Base-by-base conservation (phyloP, 2,329 filamentous ascomycete genomes). In the Microdochium nivale region DNA sequence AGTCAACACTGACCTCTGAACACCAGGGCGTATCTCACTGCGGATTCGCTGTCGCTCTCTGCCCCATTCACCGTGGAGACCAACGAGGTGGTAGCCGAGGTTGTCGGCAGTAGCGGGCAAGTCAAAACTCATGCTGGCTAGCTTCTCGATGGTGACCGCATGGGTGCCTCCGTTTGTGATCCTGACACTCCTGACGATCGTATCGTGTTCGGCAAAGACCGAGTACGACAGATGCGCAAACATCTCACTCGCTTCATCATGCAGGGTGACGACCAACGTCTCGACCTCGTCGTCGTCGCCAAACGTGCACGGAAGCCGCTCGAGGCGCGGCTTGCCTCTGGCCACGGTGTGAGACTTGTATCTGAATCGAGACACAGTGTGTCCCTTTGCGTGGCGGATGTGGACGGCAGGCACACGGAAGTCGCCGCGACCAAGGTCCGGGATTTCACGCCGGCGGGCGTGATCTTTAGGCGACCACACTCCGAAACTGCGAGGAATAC, bases 401-500 rank as follows among this genome's bases (percentile, higher is more conserved):
- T 79, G 76, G 13, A 86, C 72, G 0, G 83, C 82, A 0, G 83
- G 83, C 2, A 76, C 67, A 2, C 83, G 74, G 56, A 83, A 82
- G 59, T 86, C 83, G 16, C 81, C 81, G 7, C 81, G 74, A 1
- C 83, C 82, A 4, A 81, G 67, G 54, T 86, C 82, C 2, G 83
- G 83, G 51, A 83, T 84, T 60, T 86, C 83, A 24, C 83, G 76
- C 16, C 79, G 75, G 16, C 74, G 61, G 43, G 77, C 79, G 13
- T 73, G 75, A 33, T 74, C 63, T 48, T 70, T 60, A 30, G 73
- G 66, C 32, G 74, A 68, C 82, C 82, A 86, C 43, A 83, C 83
- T n/a, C 72, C 64, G 33, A 70, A 67, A 0, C 70, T 67, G 0
- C 74, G 72, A 3, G 74, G 60, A 35, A 70, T 67, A 0, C 74